Evolutionary conservation across 768 basidiomycete genomes (phyloP).

Genomic region (Nidularia sp.): DNA sequence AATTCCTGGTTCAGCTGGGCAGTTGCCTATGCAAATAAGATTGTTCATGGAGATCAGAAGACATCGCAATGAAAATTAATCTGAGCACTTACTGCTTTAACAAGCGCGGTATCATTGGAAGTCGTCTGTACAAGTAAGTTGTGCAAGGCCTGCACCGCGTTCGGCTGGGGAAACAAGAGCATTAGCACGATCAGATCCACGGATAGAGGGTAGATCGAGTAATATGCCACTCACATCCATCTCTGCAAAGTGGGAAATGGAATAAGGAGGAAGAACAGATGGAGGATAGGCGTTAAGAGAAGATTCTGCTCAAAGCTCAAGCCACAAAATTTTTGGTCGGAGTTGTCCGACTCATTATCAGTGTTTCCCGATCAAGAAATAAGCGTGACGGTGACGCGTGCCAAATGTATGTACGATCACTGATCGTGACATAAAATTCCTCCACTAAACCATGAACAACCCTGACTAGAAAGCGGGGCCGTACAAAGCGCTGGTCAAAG

Average conservation of each 20-base stretch:
- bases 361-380: conserved; percentile 1
- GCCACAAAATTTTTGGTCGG: conserved; percentile 53
- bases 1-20: conserved; percentile 86
- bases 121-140: conserved; percentile 81
- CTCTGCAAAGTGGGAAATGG: conserved; percentile 13
- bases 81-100: conserved; percentile 73
- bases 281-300: conserved; percentile 19
- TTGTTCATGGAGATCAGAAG: neutral
- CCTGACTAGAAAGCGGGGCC: no score
- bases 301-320: conserved; percentile 7
- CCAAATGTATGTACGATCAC: neutral
- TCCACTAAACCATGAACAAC: neutral
- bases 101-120: conserved; percentile 81
- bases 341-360: conserved; percentile 39
- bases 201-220: conserved; percentile 4
- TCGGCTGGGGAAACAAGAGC: conserved; percentile 40
- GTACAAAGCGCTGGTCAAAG: no score
- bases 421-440: neutral
- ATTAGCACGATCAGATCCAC: conserved; percentile 9
- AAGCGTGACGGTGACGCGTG: neutral
- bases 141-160: conserved; percentile 79
- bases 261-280: conserved; percentile 19
- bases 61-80: neutral
- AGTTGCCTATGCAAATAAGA: conserved; percentile 64
- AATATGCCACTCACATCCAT: conserved; percentile 46